Evolutionary conservation across 352 stramenopile species (phyloP), one percentile per base, ranked within the genome.

Genomic region (Phytophthora pisi): DNA sequence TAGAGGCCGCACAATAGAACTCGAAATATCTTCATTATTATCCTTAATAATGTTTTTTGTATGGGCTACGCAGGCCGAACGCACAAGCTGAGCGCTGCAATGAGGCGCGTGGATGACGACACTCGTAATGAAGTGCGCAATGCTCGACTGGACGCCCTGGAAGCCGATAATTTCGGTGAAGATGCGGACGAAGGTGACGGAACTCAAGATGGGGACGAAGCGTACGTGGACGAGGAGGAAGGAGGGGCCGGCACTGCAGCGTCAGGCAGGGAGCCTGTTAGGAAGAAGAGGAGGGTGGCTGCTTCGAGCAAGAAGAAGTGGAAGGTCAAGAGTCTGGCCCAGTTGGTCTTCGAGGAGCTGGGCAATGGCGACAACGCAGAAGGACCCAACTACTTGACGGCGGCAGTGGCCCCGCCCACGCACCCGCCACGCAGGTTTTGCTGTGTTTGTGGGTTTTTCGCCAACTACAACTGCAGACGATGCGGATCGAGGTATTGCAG

Each of bases 251-350:
- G 68, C 45, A 5, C 51, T 60, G n/a, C 42, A 30, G 18, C 38
- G 51, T 64, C 50, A 64, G 46, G 18, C 38, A 28, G 62, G 26
- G 71, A 73, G 16, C 16, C 38, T 15, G 47, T 52, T 15, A 72
- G 64, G 51, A 89, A 88, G 57, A 90, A 90, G 54, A 71, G 64
- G 34, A 72, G 47, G 63, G 18, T 64, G 43, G 36, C 58, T 13
- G 23, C 50, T 2, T 23, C 26, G 8, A 67, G 76, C 24, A 70
- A 72, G 18, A 80, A 70, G 23, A 78, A 72, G 54, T 95, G 79
- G 68, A 97, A 96, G 66, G 86, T 96, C 60, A 97, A 96, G 78
- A 95, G 86, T 76, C 70, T 97, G 43, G 79, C 86, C 24, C 89
- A 97, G 57, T 71, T 96, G 54, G 84, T 97, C 51, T 96, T 93